phyloP scores from a whole-genome alignment of 805 yeast genomes.

The Metschnikowia amazonensis region DNA sequence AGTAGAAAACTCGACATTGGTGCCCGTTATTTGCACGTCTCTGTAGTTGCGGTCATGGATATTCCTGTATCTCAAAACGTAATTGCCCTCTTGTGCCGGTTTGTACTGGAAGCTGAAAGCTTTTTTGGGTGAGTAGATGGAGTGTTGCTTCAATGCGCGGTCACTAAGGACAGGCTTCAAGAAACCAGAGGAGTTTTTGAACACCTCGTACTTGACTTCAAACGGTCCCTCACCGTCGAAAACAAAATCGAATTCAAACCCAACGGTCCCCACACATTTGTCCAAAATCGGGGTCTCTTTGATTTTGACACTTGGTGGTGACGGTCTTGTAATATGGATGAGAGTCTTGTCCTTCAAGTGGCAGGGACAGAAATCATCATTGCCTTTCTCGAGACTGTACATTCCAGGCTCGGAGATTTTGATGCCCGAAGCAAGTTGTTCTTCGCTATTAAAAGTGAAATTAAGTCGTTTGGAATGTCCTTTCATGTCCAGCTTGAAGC shows the following conservation, averaged over 20 bases:
- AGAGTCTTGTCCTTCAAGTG: constrained; percentile 28
- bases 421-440: constrained; percentile 30
- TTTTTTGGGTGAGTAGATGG: constrained; percentile 19
- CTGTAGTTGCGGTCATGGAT: constrained; percentile 54
- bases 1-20: constrained; percentile 55
- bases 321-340: constrained; percentile 13
- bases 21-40: constrained; percentile 1
- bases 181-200: constrained; percentile 37
- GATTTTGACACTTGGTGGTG: constrained; percentile 39
- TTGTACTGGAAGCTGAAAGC: constrained; percentile 51
- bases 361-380: constrained; percentile 66
- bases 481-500: constrained; percentile 24
- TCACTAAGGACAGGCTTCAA: constrained; percentile 32
- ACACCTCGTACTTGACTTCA: constrained; percentile 58
- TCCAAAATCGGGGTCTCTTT: constrained; percentile 65
- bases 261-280: constrained; percentile 89
- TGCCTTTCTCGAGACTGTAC: constrained; percentile 52
- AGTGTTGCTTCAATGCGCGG: constrained; percentile 23
- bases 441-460: constrained; percentile 21
- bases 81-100: constrained; percentile 80
- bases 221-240: constrained; percentile 83
- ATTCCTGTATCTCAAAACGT: constrained; percentile 64
- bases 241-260: constrained; percentile 61
- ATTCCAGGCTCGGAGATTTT: constrained; percentile 58
- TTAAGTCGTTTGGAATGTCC: constrained; percentile 23